Evolutionary conservation across 805 yeast genomes (phyloP).

Genomic region (Pichia kluyveri): DNA sequence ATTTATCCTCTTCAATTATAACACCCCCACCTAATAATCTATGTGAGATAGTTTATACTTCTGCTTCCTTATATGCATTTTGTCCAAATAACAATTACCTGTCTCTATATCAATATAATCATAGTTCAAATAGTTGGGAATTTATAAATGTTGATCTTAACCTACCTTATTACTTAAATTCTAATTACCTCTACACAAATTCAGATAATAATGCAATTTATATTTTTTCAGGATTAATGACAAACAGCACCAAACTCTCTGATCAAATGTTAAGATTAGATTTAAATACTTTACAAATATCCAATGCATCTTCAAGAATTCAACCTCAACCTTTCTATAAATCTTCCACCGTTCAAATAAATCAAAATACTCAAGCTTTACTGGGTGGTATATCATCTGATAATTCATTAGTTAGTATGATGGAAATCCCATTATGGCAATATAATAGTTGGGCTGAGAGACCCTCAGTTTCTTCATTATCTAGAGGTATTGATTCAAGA

Average conservation of each 20-base stretch:
- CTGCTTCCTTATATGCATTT: constrained; percentile 16
- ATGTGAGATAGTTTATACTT: constrained; percentile 16
- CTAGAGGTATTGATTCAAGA: constrained; percentile 42
- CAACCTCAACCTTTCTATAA: constrained; percentile 50
- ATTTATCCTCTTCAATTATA: constrained; percentile 7
- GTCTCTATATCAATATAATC: constrained; percentile 8
- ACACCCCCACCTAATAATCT: constrained; percentile 13
- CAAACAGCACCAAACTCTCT: constrained; percentile 18
- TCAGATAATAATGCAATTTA: constrained; percentile 33
- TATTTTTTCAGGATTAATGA: constrained; percentile 44
- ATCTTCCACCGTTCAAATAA: constrained; percentile 34
- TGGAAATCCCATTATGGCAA: constrained; percentile 68
- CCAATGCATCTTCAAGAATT: constrained; percentile 38
- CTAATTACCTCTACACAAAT: constrained; percentile 35
- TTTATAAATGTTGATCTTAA: constrained; percentile 9
- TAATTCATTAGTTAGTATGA: constrained; percentile 62
- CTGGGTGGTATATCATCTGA: constrained; percentile 56
- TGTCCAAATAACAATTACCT: constrained; percentile 10
- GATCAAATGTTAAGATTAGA: constrained; percentile 38
- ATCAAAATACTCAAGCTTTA: constrained; percentile 39
- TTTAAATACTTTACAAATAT: constrained; percentile 24
- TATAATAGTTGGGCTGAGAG: constrained; percentile 60
- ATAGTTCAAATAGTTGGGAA: constrained; percentile 15
- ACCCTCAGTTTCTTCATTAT: constrained; percentile 23
- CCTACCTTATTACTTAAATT: constrained; percentile 18